phyloP scores from a whole-genome alignment of 148 eudicot species.

The Beta vulgaris region DNA sequence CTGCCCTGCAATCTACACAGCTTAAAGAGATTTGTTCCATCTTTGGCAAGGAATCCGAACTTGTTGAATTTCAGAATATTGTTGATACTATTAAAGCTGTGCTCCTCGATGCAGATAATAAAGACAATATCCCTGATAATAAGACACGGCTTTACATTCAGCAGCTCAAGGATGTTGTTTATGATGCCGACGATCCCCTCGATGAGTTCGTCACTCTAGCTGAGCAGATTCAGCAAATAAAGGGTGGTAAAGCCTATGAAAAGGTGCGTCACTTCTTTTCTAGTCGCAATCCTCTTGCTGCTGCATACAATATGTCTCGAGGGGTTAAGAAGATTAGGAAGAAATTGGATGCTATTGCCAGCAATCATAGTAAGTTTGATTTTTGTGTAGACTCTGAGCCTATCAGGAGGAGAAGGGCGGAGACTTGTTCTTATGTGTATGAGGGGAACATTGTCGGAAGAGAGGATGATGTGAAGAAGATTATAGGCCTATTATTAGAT shows the following conservation, averaged over 20 bases:
- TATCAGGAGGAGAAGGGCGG: not conserved
- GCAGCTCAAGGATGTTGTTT: too few species aligned
- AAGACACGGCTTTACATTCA: not conserved
- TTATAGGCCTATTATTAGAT: not conserved
- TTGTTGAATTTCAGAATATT: not conserved
- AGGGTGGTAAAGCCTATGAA: not conserved
- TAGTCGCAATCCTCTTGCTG: not conserved
- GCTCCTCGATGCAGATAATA: not conserved
- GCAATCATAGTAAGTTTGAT: not conserved
- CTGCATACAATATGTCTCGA: not conserved
- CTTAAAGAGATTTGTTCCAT: not conserved
- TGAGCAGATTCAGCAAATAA: not conserved
- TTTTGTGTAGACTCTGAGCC: not conserved
- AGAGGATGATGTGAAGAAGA: not conserved
- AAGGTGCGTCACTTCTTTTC: conserved; percentile 9
- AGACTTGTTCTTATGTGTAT: too few species aligned
- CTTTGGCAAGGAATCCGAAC: not conserved
- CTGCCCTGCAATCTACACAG: too few species aligned
- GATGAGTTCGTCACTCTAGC: not conserved
- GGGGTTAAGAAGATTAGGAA: conserved; percentile 8
- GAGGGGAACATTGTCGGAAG: not conserved
- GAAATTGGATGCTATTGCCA: too few species aligned
- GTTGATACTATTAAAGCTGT: not conserved
- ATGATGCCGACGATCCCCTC: conserved; percentile 3
- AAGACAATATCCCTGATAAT: not conserved